phyloP scores from a whole-genome alignment of 441 rosid genomes.

The Viola pubescens region DNA sequence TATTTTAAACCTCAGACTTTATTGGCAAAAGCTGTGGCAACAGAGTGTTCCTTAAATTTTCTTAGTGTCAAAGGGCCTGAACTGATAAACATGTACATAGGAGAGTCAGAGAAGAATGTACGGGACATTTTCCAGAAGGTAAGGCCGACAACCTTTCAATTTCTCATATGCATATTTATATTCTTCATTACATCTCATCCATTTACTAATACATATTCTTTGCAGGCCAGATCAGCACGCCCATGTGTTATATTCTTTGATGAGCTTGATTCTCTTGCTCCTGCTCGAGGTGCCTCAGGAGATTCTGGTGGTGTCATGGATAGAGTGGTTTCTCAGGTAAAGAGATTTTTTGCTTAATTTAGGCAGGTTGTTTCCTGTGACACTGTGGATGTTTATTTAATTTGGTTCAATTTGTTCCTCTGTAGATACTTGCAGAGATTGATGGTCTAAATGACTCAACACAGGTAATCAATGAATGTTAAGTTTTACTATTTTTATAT shows the following conservation, averaged over 20 bases:
- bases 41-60: conserved; percentile 92
- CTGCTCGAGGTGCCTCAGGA: conserved; percentile 96
- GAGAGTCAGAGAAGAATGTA: conserved; percentile 95
- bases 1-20: conserved; percentile 52
- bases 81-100: conserved; percentile 96
- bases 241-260: conserved; percentile 99
- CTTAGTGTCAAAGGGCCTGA: conserved; percentile 98
- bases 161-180: conserved; percentile 1
- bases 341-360: conserved; percentile 19
- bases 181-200: neutral
- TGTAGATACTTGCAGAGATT: conserved; percentile 94
- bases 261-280: conserved; percentile 98
- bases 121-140: conserved; percentile 95
- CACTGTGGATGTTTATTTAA: conserved; percentile 12
- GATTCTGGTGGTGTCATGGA: conserved; percentile 99
- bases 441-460: conserved; percentile 84
- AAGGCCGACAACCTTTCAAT: conserved; percentile 2
- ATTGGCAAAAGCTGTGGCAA: conserved; percentile 97
- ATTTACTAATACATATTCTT: conserved; percentile 8
- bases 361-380: conserved; percentile 2
- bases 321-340: conserved; percentile 92
- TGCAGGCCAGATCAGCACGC: conserved; percentile 92
- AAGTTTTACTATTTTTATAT: neutral
- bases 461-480: conserved; percentile 34
- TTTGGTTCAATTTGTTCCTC: conserved; percentile 7